Evolutionary conservation across 257 asterid species (phyloP), one percentile per base, ranked within the genome.

Genomic region (Asclepias syriaca): DNA sequence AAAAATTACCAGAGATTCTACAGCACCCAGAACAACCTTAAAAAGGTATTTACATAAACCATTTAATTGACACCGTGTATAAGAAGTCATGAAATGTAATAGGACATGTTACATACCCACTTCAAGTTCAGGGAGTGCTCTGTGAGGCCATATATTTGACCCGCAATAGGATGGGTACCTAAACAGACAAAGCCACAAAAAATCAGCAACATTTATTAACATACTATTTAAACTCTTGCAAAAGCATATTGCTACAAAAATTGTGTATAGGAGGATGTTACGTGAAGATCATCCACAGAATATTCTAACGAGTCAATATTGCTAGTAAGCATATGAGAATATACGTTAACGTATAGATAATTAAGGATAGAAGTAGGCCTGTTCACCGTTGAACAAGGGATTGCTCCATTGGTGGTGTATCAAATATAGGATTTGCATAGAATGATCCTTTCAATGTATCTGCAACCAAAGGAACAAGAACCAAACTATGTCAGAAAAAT

Each of bases 121-220:
- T 87, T 93, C 98, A 75, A 93, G 89, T 74, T 93, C 94, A 43
- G 98, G 97, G 81, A 93, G 82, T 74, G 81, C 85, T 73, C 70
- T 79, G 72, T 43, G 82, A 68, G 96, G 98, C 98, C 98, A 93
- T 71, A 85, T 84, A 82, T 93, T 93, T 79, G 80, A 77, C 73
- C 94, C 95, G 72, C 98, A 93, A 75, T 90, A 93, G 29, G 96
- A 87, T 69, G 98, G 97, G 72, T 93, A 90, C 84, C 98, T 92
- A 74, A 68, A 76, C 67, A 68, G 53, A 46, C 59, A 71, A 64
- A 77, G n/a, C 48, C 29, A 60, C 53, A 7, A 55, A 10, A 51
- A 43, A 13, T 65, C 70, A 78, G 76, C 57, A 48, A 73, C 24
- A 74, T 14, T 11, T 15, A 63, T 14, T 72, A 65, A 50, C 61